Conservation (phyloP, 805 yeast genomes). For the Metschnikowia chrysomelidarum region DNA sequence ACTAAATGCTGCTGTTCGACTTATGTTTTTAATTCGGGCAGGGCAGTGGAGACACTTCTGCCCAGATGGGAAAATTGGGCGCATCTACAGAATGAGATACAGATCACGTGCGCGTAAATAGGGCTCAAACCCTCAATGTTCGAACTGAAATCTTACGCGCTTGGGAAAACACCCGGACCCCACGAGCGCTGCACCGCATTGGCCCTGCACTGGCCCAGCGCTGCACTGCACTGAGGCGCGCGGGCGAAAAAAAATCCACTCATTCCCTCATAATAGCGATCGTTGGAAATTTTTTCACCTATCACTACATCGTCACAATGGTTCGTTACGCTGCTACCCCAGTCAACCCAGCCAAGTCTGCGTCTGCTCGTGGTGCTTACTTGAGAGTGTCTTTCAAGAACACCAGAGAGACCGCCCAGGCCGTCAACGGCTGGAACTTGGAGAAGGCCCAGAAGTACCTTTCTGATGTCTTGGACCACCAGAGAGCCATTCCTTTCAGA, state of each 20-base stretch:
- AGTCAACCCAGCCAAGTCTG: conserved; percentile 99
- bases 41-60: no score
- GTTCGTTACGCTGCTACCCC: conserved; percentile 99
- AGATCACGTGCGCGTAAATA: conserved; percentile 19
- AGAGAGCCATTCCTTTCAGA: conserved; percentile 99
- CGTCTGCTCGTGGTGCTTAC: conserved; percentile 99
- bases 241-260: conserved; percentile 7
- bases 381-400: conserved; percentile 99
- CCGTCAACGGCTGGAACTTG: conserved; percentile 97
- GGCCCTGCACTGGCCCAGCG: conserved; percentile 4
- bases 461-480: conserved; percentile 93
- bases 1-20: no score
- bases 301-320: conserved; percentile 50
- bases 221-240: conserved; percentile 5
- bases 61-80: no score
- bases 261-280: conserved; percentile 5
- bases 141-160: no score
- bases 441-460: conserved; percentile 94
- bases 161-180: neutral
- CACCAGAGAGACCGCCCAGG: conserved; percentile 99
- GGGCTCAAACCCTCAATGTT: conserved; percentile 16
- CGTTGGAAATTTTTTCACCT: conserved; percentile 5
- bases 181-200: neutral
- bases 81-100: no score
- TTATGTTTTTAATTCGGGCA: no score